phyloP scores from a whole-genome alignment of 306 rosid genomes.

The Trichosanthes cucumerina region DNA sequence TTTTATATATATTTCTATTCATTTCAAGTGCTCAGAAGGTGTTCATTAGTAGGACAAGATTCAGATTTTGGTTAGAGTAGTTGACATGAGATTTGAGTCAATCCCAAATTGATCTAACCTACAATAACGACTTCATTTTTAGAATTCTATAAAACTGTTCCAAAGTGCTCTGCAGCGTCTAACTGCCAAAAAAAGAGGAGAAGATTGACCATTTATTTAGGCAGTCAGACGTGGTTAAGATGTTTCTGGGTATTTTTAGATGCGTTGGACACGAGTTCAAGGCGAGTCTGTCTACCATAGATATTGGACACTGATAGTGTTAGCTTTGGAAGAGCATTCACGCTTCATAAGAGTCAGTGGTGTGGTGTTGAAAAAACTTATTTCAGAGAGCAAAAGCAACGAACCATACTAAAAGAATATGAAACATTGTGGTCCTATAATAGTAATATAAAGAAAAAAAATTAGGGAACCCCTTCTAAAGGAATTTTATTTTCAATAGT shows the following conservation, averaged over 20 bases:
- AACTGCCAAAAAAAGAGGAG: neutral
- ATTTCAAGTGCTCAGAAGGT: neutral
- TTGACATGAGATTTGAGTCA: neutral
- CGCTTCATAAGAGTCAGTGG: neutral
- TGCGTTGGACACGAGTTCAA: neutral
- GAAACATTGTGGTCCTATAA: neutral
- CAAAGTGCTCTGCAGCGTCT: neutral
- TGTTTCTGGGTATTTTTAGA: neutral
- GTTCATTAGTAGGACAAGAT: neutral
- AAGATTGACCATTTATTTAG: neutral
- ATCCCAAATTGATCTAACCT: neutral
- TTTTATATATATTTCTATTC: neutral
- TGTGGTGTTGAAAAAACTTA: neutral
- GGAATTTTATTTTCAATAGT: neutral
- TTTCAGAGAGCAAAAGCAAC: neutral
- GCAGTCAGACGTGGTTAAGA: neutral
- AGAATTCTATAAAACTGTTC: neutral
- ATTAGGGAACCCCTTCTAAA: neutral
- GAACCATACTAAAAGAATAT: neutral
- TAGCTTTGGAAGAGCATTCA: neutral
- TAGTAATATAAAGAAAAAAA: neutral
- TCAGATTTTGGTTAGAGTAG: neutral
- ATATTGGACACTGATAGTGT: neutral
- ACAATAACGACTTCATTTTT: neutral
- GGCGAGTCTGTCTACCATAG: neutral